A percentile compares a stretch with the other conserved stretches of the same genome.
These are phyloP conservation scores for Pharus latifolius DNA, from an alignment of 176 grass and related monocot genomes.

Conservation along the genomic window DNA sequence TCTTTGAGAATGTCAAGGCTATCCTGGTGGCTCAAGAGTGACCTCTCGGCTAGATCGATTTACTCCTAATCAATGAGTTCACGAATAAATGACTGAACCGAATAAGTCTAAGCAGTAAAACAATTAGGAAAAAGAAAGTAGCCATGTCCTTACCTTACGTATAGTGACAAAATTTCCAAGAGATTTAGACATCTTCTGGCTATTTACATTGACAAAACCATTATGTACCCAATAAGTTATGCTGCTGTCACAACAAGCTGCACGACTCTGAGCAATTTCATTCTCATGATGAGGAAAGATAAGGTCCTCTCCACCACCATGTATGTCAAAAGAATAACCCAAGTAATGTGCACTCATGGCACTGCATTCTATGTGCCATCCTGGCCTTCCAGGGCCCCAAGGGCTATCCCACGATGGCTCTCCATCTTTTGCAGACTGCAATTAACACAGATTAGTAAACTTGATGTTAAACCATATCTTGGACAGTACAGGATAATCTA, in stretches of 20 bases:
- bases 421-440: constrained; percentile 78
- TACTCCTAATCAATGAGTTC: no score
- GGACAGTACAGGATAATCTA: no score
- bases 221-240: constrained; percentile 93
- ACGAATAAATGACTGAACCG: no score
- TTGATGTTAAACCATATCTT: constrained; percentile 1
- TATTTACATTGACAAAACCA: constrained; percentile 95
- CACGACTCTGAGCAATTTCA: constrained; percentile 95
- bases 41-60: no score
- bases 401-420: constrained; percentile 94
- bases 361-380: constrained; percentile 98
- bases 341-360: constrained; percentile 92
- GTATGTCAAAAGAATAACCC: constrained; percentile 80
- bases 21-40: no score
- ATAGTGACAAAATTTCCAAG: constrained; percentile 86
- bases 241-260: constrained; percentile 72
- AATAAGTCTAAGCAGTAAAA: no score
- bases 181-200: constrained; percentile 92
- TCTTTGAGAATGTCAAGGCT: constrained; percentile 2
- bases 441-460: background rate
- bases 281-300: constrained; percentile 97
- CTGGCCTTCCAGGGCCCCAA: constrained; percentile 82
- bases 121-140: background rate
- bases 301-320: constrained; percentile 87
- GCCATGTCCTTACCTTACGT: constrained; percentile 43